Conservation (phyloP, 306 rosid genomes). For the Sphenostylis stenocarpa region DNA sequence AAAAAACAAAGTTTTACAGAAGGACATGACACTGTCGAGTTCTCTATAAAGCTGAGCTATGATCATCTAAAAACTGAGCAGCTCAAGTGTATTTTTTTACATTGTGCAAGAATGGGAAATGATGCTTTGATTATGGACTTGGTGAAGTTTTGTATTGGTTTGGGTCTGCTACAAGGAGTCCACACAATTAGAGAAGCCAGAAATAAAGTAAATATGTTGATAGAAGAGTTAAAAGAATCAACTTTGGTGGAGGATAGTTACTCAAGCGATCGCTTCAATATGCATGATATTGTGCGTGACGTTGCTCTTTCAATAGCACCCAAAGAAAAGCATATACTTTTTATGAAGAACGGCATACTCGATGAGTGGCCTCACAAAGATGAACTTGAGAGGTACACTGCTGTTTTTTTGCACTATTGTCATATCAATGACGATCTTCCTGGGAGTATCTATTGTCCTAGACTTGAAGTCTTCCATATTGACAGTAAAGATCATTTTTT, state of each 20-base stretch:
- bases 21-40: neutral
- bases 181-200: neutral
- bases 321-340: neutral
- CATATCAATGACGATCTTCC: slow-evolving; percentile 2
- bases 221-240: neutral
- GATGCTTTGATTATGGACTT: neutral
- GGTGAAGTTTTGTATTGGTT: neutral
- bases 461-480: neutral
- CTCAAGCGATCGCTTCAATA: neutral
- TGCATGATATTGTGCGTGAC: slow-evolving; percentile 14
- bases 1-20: neutral
- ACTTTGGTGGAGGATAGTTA: neutral
- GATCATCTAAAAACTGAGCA: slow-evolving; percentile 3
- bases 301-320: slow-evolving; percentile 26
- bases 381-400: neutral
- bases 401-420: neutral
- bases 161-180: neutral
- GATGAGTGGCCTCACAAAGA: slow-evolving; percentile 28
- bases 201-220: neutral
- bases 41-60: slow-evolving; percentile 5
- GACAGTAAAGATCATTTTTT: neutral
- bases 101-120: neutral
- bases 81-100: neutral
- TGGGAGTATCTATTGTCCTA: neutral
- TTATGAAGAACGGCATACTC: neutral